Percentiles rank a stretch among this genome's conserved stretches.
phyloP scores from a whole-genome alignment of 2,329 filamentous ascomycete species.

The Ascochyta fabae region DNA sequence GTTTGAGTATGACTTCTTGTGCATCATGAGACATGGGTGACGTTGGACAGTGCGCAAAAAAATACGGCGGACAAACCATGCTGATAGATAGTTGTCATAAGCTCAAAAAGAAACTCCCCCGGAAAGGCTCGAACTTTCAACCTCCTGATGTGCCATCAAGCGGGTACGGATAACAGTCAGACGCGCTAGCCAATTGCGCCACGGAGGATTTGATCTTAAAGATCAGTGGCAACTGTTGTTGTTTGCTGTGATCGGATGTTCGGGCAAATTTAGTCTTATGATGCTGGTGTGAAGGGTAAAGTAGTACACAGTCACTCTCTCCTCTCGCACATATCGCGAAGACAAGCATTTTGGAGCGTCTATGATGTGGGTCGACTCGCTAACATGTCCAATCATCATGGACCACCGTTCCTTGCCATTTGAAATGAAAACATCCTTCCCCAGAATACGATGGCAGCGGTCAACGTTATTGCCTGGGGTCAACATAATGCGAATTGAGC shows the following conservation, averaged over 20 bases:
- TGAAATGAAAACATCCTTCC: background rate
- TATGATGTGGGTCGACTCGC: constrained; percentile 17
- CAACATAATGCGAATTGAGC: background rate
- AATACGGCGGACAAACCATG: background rate
- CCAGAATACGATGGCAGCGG: background rate
- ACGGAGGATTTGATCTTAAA: constrained; percentile 44
- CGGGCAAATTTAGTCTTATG: background rate
- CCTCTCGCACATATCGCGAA: no score
- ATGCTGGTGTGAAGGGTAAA: no score
- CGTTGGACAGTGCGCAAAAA: background rate
- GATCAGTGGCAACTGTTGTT: constrained; percentile 23
- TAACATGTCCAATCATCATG: constrained; percentile 9
- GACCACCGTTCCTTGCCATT: background rate
- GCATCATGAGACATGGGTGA: background rate
- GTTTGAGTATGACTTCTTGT: no score
- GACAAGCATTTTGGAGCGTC: background rate
- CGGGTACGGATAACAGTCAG: constrained; percentile 59
- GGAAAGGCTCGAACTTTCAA: constrained; percentile 45
- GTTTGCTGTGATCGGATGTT: constrained; percentile 24
- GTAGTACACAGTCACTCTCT: no score
- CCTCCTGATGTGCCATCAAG: constrained; percentile 37
- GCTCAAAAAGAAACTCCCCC: constrained; percentile 31
- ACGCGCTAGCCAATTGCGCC: constrained; percentile 65
- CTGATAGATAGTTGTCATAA: background rate
- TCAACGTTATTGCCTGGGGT: background rate